phyloP scores from a whole-genome alignment of 495 filamentous ascomycete species.

The Neurospora sp. region DNA sequence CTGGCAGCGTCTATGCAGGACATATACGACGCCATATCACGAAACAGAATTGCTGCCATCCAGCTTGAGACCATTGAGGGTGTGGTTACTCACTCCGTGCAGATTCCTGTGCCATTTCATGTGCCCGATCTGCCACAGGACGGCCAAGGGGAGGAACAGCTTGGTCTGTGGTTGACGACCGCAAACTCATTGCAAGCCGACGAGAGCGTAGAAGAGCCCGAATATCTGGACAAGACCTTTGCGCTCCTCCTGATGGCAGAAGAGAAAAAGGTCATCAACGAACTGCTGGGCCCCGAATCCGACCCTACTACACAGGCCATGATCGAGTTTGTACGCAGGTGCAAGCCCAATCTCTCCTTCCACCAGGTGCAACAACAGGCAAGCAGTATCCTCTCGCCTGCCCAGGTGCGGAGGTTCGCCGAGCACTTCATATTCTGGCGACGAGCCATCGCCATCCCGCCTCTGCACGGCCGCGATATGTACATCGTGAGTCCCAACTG shows the following conservation, averaged over 20 bases:
- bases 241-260: conserved; percentile 78
- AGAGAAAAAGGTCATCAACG: conserved; percentile 68
- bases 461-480: conserved; percentile 79
- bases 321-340: conserved; percentile 71
- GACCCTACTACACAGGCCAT: conserved; percentile 64
- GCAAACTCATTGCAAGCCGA: conserved; percentile 65
- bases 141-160: conserved; percentile 46
- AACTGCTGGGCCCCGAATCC: conserved; percentile 49
- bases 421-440: conserved; percentile 94
- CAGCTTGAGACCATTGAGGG: conserved; percentile 39
- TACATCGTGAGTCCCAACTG: conserved; percentile 92
- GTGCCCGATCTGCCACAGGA: conserved; percentile 61
- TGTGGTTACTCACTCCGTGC: conserved; percentile 59
- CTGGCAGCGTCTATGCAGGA: conserved; percentile 75
- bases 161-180: conserved; percentile 79
- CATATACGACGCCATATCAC: conserved; percentile 69
- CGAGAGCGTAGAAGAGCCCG: conserved; percentile 48
- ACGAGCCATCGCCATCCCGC: conserved; percentile 82
- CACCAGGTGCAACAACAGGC: conserved; percentile 59
- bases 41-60: conserved; percentile 63
- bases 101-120: conserved; percentile 74
- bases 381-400: conserved; percentile 58
- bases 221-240: conserved; percentile 70
- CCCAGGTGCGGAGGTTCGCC: conserved; percentile 73
- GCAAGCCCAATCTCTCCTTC: conserved; percentile 78